phyloP scores from a whole-genome alignment of 2,329 filamentous ascomycete species.

The Fusarium chaquense region DNA sequence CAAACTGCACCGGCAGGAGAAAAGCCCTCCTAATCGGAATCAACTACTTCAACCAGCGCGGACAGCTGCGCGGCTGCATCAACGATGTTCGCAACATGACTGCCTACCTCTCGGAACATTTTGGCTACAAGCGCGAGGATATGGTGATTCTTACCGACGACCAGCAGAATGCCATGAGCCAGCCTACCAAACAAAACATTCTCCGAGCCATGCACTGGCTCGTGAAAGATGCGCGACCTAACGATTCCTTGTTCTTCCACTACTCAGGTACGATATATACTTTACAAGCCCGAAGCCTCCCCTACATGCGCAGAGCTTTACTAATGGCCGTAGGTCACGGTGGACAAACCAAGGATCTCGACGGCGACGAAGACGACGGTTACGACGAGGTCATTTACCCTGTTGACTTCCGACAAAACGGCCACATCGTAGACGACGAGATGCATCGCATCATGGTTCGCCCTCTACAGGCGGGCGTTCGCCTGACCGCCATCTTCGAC shows the following conservation, averaged over 20 bases:
- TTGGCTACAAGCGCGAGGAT: slow-evolving; percentile 92
- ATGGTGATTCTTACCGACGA: slow-evolving; percentile 98
- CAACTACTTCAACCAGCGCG: slow-evolving; percentile 95
- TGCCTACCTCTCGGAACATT: slow-evolving; percentile 86
- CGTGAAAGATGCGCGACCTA: slow-evolving; percentile 90
- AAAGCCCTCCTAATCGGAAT: slow-evolving; percentile 95
- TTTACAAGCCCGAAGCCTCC: background rate
- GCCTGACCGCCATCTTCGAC: slow-evolving; percentile 72
- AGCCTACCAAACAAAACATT: slow-evolving; percentile 96
- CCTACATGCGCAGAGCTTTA: background rate
- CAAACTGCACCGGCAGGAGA: slow-evolving; percentile 85
- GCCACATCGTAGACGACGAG: slow-evolving; percentile 86
- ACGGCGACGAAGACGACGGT: slow-evolving; percentile 84
- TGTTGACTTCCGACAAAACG: slow-evolving; percentile 82
- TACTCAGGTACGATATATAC: slow-evolving; percentile 79
- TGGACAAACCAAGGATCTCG: slow-evolving; percentile 82
- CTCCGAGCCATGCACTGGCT: slow-evolving; percentile 97
- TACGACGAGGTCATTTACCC: slow-evolving; percentile 89
- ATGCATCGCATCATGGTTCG: slow-evolving; percentile 80
- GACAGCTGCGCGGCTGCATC: slow-evolving; percentile 92
- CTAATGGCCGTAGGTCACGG: slow-evolving; percentile 70
- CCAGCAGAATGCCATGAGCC: slow-evolving; percentile 96
- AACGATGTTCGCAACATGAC: slow-evolving; percentile 99
- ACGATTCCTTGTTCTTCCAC: slow-evolving; percentile 97
- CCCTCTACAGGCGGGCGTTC: slow-evolving; percentile 67